These are phyloP conservation scores for Piromyces finnis DNA, from an alignment of 192 early-diverging fungal genomes.

Conservation along the genomic window DNA sequence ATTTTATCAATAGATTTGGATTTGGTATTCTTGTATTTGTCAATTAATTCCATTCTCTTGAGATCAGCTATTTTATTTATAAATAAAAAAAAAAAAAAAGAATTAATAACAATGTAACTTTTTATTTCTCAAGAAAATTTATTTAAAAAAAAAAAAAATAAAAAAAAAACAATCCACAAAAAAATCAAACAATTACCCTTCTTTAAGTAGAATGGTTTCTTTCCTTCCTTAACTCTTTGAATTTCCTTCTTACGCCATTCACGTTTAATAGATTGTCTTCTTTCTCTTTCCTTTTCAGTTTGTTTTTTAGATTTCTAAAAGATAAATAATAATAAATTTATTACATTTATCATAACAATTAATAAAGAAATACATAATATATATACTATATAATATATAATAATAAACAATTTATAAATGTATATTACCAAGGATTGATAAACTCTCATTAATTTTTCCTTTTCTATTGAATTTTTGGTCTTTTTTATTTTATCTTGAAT, in stretches of 20 bases:
- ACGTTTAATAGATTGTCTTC: conserved; percentile 41
- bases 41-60: conserved; percentile 68
- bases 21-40: conserved; percentile 58
- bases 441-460: conserved; percentile 31
- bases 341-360: too few species aligned
- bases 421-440: conserved; percentile 52
- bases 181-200: too few species aligned
- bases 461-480: conserved; percentile 40
- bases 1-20: conserved; percentile 61
- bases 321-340: too few species aligned
- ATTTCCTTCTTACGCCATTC: conserved; percentile 66
- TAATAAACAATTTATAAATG: too few species aligned
- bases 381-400: too few species aligned
- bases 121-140: too few species aligned
- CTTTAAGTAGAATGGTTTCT: conserved; percentile 88
- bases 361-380: too few species aligned
- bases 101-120: too few species aligned
- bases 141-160: too few species aligned
- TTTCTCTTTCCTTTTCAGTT: conserved; percentile 25
- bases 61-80: conserved; percentile 28
- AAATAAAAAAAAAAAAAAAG: too few species aligned
- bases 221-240: conserved; percentile 67
- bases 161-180: too few species aligned
- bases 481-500: conserved; percentile 44
- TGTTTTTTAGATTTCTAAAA: conserved; percentile 14